These are phyloP conservation scores for Candida ovalis DNA, from an alignment of 805 yeast genomes.

Conservation along the genomic window DNA sequence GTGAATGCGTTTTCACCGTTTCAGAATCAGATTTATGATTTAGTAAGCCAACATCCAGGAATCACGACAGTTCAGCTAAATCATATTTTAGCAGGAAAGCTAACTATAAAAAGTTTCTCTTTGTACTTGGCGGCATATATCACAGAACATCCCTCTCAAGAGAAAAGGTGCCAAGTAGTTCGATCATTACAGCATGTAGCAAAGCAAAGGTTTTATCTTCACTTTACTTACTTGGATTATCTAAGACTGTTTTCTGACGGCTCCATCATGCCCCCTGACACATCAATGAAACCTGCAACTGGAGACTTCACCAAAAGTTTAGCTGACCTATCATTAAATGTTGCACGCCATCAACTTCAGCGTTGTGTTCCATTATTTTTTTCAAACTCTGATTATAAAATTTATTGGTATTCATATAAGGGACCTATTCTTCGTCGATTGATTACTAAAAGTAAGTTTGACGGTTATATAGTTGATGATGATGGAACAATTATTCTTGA, in stretches of 20 bases:
- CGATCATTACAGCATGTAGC: slow-evolving; percentile 41
- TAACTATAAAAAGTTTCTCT: slow-evolving; percentile 17
- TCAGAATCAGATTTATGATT: slow-evolving; percentile 57
- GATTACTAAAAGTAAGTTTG: background rate
- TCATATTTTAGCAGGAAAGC: slow-evolving; percentile 48
- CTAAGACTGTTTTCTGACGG: slow-evolving; percentile 27
- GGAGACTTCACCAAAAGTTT: background rate
- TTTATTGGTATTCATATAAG: background rate
- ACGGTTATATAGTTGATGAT: background rate
- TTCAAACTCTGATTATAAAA: background rate
- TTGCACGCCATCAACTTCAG: background rate
- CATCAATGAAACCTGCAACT: background rate
- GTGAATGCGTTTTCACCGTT: slow-evolving; percentile 59
- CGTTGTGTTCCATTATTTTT: background rate
- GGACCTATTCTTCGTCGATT: background rate
- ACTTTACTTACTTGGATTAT: slow-evolving; percentile 45
- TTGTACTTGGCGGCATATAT: background rate
- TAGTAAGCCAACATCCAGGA: slow-evolving; percentile 45
- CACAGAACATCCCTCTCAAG: background rate
- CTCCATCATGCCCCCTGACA: background rate
- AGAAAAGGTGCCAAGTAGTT: background rate
- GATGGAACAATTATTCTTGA: background rate
- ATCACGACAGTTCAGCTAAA: slow-evolving; percentile 55
- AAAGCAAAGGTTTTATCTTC: slow-evolving; percentile 66
- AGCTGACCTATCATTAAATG: background rate